Conservation (phyloP, 192 early-diverging fungal genomes). For the Geosiphon pyriformis region DNA sequence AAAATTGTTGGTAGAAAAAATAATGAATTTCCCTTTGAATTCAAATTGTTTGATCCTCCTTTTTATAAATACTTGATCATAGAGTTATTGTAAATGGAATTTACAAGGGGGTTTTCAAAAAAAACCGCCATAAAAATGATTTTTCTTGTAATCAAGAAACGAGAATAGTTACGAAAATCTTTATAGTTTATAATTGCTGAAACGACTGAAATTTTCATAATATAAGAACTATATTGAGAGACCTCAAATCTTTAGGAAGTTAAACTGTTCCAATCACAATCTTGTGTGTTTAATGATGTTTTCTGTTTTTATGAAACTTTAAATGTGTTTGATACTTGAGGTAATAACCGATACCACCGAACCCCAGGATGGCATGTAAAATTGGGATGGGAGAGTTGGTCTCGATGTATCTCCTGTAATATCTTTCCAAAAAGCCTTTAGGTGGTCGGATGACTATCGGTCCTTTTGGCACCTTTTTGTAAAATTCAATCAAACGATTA, state of each 20-base stretch:
- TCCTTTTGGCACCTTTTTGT: slow-evolving; percentile 4
- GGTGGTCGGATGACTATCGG: neutral
- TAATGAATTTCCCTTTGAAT: too few relatives aligned
- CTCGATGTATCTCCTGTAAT: neutral
- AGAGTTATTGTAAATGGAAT: too few relatives aligned
- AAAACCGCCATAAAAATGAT: neutral
- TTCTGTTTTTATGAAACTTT: too few relatives aligned
- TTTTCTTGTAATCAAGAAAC: neutral
- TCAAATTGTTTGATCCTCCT: too few relatives aligned
- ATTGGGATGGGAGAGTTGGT: neutral
- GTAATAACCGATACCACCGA: neutral
- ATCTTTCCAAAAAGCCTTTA: neutral
- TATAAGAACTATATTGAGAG: neutral
- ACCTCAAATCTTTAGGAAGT: neutral
- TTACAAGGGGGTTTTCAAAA: too few relatives aligned
- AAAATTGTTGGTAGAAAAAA: too few relatives aligned
- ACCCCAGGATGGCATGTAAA: neutral
- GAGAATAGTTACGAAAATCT: neutral
- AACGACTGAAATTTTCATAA: neutral
- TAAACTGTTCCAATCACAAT: neutral
- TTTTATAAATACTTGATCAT: too few relatives aligned
- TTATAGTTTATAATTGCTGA: too few relatives aligned
- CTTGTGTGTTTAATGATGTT: too few relatives aligned
- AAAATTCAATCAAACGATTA: neutral
- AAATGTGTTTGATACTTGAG: neutral